A percentile compares a stretch with the other conserved stretches of the same genome.
Conservation (phyloP, 2,329 filamentous ascomycete genomes). For the Colletotrichum somersetense region DNA sequence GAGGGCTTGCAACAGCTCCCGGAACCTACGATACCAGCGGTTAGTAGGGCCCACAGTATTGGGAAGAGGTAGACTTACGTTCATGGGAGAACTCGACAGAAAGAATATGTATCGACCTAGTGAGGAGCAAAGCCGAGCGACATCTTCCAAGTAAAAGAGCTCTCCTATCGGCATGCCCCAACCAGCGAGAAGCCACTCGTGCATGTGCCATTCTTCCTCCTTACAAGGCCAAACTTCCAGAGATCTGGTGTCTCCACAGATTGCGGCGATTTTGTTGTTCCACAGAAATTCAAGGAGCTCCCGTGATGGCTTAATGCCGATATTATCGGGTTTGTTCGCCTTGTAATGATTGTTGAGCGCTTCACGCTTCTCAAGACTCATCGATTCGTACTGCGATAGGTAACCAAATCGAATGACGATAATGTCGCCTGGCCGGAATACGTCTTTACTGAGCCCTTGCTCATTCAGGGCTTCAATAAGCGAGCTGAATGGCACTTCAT, state of each 20-base stretch:
- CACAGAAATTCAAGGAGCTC: not conserved
- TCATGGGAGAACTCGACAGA: conserved; percentile 41
- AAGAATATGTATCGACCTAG: conserved; percentile 40
- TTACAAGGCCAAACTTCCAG: not conserved
- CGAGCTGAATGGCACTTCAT: not conserved
- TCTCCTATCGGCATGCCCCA: conserved; percentile 45
- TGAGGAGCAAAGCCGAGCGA: conserved; percentile 28
- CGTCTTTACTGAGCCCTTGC: not conserved
- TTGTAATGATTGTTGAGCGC: not conserved
- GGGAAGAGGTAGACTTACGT: conserved; percentile 28
- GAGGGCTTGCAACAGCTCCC: not conserved
- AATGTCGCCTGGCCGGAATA: not conserved
- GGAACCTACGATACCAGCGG: not conserved
- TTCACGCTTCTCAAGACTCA: not conserved
- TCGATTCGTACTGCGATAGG: not conserved
- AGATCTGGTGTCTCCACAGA: not conserved
- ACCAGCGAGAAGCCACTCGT: conserved; percentile 42
- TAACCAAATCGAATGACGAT: not conserved
- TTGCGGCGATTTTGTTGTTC: not conserved
- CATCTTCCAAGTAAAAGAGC: conserved; percentile 42
- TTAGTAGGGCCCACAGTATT: not conserved
- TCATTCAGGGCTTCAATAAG: not conserved
- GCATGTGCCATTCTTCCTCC: conserved; percentile 42
- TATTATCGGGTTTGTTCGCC: not conserved
- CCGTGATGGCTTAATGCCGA: not conserved